Evolutionary conservation across 2,329 filamentous ascomycete genomes (phyloP), one percentile per base, ranked within the genome.

Genomic region (Ophiostoma tasmaniense): DNA sequence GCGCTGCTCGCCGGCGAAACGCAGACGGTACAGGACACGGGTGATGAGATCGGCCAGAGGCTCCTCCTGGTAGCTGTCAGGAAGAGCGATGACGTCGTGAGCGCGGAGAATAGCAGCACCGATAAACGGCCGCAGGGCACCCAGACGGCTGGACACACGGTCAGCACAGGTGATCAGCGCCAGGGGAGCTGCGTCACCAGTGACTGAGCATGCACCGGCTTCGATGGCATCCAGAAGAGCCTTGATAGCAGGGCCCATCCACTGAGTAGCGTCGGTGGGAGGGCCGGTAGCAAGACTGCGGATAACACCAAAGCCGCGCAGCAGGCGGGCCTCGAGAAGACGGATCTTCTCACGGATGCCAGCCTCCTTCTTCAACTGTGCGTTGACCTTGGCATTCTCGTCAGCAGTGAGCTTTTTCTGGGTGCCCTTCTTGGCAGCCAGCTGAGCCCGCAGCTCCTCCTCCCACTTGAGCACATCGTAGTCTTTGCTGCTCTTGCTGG

Each of bases 381-480:
- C 90, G 67, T 95, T 94, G 69, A 98, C 91, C 78, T 97, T 98
- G 37, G 89, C 86, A 73, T 90, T 89, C 75, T 99, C 94, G 45
- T 98, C 95, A 0, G 91, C 80, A 0, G 92, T 95, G 11, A 98
- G 86, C 79, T 97, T 99, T 81, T 93, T 94, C 74, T 92, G 88
- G 71, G 91, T 87, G 0, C 94, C 94, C 78, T 94, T 97, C 82
- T 98, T 99, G 76, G 91, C 85, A n/a, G 93, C 93, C 55, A 99
- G 80, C 74, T 97, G 92, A 52, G 87, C 85, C 69, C 93, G 85
- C 8, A 99, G 83, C 72, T 99, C 95, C 77, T 94, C 90, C 78
- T 99, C 95, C 95, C 96, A 99, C 78, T 97, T 97, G 55, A 97
- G 79, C 1, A 92, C 96, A 74, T 99, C 92, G 74, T 97, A 97